These are phyloP conservation scores for Silene conica DNA, from an alignment of 148 eudicot species.

Conservation along the genomic window DNA sequence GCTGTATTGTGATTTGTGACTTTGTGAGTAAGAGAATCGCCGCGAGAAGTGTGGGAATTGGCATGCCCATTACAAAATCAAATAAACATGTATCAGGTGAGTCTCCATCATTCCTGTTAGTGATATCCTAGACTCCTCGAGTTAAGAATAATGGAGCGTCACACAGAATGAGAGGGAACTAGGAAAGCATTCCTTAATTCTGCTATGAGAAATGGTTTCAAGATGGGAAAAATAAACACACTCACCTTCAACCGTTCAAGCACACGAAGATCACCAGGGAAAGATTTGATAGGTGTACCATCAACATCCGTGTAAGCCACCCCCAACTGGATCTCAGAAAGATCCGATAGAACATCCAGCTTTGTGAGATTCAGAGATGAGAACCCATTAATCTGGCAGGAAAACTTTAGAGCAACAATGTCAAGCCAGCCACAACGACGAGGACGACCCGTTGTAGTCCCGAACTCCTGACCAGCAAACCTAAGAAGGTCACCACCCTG, in stretches of 20 bases:
- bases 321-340: conserved; percentile 77
- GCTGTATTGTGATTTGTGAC: too few relatives aligned
- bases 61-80: too few relatives aligned
- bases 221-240: not conserved
- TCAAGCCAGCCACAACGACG: conserved; percentile 99
- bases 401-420: conserved; percentile 68
- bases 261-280: conserved; percentile 72
- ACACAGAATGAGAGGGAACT: not conserved
- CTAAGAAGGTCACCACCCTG: conserved; percentile 77
- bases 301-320: conserved; percentile 64
- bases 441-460: conserved; percentile 93
- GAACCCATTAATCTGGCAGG: conserved; percentile 90
- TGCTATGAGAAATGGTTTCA: not conserved
- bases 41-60: too few relatives aligned
- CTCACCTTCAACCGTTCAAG: conserved; percentile 80
- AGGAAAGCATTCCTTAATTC: not conserved
- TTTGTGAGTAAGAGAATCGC: too few relatives aligned
- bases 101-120: not conserved
- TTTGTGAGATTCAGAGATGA: conserved; percentile 88
- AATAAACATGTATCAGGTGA: not conserved
- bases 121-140: not conserved
- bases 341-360: conserved; percentile 87
- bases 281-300: conserved; percentile 63
- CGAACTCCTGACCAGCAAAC: conserved; percentile 95
- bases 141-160: not conserved